Evolutionary conservation across 768 basidiomycete species (phyloP), one percentile per base, ranked within the genome.

Genomic region (Lanmaoa rubissima): DNA sequence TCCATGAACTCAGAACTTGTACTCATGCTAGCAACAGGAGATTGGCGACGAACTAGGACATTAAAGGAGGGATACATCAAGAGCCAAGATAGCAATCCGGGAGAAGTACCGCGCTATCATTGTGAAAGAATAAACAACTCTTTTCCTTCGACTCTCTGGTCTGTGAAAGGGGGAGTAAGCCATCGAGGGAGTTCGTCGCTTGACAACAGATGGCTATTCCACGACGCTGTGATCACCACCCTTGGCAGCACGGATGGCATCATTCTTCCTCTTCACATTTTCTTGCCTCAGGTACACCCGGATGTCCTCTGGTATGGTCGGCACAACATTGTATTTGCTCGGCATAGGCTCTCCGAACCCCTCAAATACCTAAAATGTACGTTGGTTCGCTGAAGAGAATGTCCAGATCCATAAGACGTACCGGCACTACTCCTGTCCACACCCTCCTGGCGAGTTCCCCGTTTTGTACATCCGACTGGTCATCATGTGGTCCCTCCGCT

Each of bases 201-300:
- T 45, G 48, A 26, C 35, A 19, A 21, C 12, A 41, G 9, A 34
- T 21, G 5, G 24, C 13, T 48, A 53, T 34, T 53, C 41, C 39
- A 50, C 51, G 17, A 47, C 11, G 19, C n/a, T 10, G 7, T 53
- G 31, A 82, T 59, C 81, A 79, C 60, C 69, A 79, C 39, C 57
- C 34, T 58, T 67, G 7, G 66, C 64, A 5, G 55, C 66, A 34
- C 41, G 54, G 47, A 58, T 54, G 14, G 67, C 67, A 17, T 60
- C 47, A n/a, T 59, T 67, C 59, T 68, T 67, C 44, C 64, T 61
- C 48, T 40, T 69, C 48, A 58, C 36, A 31, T 67, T 67, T 39
- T 68, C 61, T 38, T 10, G 56, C 40, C 64, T 63, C 26, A 69
- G 11, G n/a, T 66, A 48, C 28, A 59, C 64, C 43, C 66, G 53